phyloP scores from a whole-genome alignment of 1,284 basidiomycete species.

The Jaminaea rosea region DNA sequence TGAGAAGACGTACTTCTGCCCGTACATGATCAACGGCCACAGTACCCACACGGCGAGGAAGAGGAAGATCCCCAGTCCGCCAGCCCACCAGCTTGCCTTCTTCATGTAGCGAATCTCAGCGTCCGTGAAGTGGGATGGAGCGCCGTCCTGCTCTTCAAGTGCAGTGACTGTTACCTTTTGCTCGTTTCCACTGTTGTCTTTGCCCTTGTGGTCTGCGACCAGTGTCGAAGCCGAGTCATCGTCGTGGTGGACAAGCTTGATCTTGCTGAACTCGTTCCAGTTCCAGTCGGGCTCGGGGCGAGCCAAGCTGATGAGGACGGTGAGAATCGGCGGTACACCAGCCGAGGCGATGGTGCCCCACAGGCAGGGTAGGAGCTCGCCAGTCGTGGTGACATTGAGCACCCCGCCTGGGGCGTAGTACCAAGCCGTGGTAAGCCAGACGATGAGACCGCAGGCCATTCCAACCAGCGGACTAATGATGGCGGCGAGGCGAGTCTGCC shows the following conservation, averaged over 20 bases:
- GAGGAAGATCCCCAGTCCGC: conserved; percentile 4
- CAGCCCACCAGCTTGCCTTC: neutral
- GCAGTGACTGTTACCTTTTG: neutral
- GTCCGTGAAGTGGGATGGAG: conserved; percentile 2
- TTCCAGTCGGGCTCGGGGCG: conserved; percentile 9
- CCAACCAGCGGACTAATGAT: conserved; percentile 15
- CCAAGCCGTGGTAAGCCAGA: conserved; percentile 12
- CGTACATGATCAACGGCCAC: conserved; percentile 16
- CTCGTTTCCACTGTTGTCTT: neutral
- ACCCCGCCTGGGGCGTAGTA: conserved; percentile 12
- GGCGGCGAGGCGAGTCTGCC: conserved; percentile 22
- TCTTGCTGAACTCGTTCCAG: conserved; percentile 20
- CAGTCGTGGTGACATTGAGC: conserved; percentile 18
- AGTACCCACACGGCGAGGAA: conserved; percentile 13
- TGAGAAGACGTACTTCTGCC: conserved; percentile 10
- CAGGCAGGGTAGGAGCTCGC: conserved; percentile 24
- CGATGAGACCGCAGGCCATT: conserved; percentile 9
- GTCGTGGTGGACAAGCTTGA: conserved; percentile 23
- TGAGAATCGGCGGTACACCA: conserved; percentile 16
- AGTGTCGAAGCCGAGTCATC: neutral
- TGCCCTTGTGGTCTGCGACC: neutral
- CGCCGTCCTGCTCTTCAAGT: conserved; percentile 1
- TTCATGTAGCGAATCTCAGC: conserved; percentile 7
- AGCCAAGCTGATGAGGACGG: conserved; percentile 8
- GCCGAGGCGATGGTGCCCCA: conserved; percentile 36